Base-by-base conservation (phyloP, 108 stramenopile species). In the Heterococcus sp. region DNA sequence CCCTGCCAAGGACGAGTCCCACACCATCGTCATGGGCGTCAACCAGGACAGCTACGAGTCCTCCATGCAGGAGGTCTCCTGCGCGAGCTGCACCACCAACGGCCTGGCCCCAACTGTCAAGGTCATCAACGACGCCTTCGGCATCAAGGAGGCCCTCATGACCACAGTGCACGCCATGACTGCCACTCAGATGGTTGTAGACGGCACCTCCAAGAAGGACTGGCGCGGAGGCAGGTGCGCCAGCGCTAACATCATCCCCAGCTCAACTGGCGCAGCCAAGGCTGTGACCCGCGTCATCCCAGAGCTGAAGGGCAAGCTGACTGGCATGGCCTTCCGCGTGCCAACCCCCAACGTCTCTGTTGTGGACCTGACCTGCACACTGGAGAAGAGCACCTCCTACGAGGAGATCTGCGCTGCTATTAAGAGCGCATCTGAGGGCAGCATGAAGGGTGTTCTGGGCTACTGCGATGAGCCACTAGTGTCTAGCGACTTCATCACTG, bases 121-220 rank as follows among this genome's bases (percentile, higher is more conserved):
- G 93, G 95, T 94, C 82, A 88, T 98, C 90, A 90, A 98, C 87
- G 97, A 98, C 87, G 92, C 92, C 81, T 98, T 93, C 88, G 95
- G 92, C 76, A 98, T 98, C 82, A 91, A 94, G 76, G 94, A 95
- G 88, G 96, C 93, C 72, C 95, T 99, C 88, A 99, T 99, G 98
- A 99, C 98, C 92, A 99, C 98, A 71, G 98, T 99, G 79, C 98
- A 99, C 91, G 96, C 98, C 93, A 95, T 96, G 94, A 99, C 98
- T 68, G 95, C 98, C 89, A 97, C 96, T 87, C 98, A 99, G 89
- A 93, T 93, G 74, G 94, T 95, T 71, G 98, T 99, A 75, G 98
- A 99, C 90, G 90, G 89, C n/a, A 94, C 95, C 85, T 96, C 95
- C 87, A 93, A 93, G 78, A 99, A 99, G 92, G 98, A 99, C 95